Evolutionary conservation across 1,284 basidiomycete genomes (phyloP).

Genomic region (Coniophora puteana): DNA sequence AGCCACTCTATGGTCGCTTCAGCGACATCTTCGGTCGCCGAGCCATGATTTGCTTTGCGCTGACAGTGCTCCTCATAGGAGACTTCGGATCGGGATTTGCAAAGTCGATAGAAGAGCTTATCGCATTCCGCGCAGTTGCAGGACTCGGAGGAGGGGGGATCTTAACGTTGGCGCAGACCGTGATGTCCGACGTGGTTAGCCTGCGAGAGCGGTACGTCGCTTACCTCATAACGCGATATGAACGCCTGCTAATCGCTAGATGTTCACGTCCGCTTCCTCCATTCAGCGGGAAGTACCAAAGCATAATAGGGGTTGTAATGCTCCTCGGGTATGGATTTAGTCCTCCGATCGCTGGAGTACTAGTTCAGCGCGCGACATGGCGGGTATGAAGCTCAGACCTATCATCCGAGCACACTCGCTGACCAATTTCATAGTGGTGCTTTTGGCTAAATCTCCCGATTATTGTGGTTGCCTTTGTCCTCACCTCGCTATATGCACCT

Average conservation of each 20-base stretch:
- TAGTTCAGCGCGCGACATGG: conserved; percentile 60
- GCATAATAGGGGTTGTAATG: conserved; percentile 53
- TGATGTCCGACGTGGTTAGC: conserved; percentile 63
- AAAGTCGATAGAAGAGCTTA: conserved; percentile 64
- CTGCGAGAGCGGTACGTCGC: conserved; percentile 49
- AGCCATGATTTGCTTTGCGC: conserved; percentile 51
- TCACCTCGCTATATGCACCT: conserved; percentile 61
- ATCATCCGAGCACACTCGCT: not conserved
- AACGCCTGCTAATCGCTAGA: no score
- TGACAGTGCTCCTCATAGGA: conserved; percentile 62
- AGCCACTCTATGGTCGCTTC: conserved; percentile 64
- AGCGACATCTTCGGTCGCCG: conserved; percentile 79
- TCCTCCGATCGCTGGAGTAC: conserved; percentile 53
- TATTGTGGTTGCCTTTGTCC: conserved; percentile 45
- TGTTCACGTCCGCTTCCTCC: no score
- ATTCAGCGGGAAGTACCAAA: conserved; percentile 61
- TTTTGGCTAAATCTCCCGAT: conserved; percentile 69
- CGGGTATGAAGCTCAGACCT: conserved; percentile 35
- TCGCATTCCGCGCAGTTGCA: conserved; percentile 67
- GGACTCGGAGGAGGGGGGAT: conserved; percentile 70
- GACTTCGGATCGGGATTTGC: conserved; percentile 58
- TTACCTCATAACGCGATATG: not conserved
- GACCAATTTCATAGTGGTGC: conserved; percentile 40
- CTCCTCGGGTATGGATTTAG: conserved; percentile 45
- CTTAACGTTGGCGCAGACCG: conserved; percentile 61